A percentile compares a stretch with the other conserved stretches of the same genome.
Evolutionary conservation across 495 filamentous ascomycete species (phyloP).

Genomic region (Aspergillus cavernicola): DNA sequence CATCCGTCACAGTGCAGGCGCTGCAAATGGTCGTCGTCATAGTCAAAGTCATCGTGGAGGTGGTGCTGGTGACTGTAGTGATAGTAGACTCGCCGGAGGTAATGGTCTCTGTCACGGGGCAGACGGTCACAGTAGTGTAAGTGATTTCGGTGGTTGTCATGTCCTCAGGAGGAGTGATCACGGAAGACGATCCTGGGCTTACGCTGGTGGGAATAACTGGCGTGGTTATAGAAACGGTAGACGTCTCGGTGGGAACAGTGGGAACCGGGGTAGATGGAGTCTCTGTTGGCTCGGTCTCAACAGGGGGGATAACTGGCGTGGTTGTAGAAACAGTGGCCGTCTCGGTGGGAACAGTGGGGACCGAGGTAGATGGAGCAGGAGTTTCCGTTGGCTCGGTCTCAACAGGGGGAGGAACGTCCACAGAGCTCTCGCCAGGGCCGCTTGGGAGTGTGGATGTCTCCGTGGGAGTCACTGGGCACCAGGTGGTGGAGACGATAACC

Average conservation of each 20-base stretch:
- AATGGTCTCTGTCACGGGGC: conserved; percentile 31
- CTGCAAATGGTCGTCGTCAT: conserved; percentile 31
- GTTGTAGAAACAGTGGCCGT: conserved; percentile 5
- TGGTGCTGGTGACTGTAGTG: conserved; percentile 30
- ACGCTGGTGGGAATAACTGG: conserved; percentile 5
- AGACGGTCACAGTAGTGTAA: conserved; percentile 27
- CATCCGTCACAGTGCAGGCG: conserved; percentile 2
- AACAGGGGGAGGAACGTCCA: not conserved
- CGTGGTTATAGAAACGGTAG: conserved; percentile 1
- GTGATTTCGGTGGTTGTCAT: conserved; percentile 19
- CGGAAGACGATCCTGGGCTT: conserved; percentile 4
- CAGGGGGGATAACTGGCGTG: conserved; percentile 1
- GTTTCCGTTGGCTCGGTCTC: not conserved
- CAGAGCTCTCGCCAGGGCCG: not conserved
- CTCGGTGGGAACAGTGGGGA: conserved; percentile 13
- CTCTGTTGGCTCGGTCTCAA: not conserved
- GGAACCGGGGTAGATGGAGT: conserved; percentile 15
- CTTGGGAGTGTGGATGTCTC: not conserved
- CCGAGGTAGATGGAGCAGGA: conserved; percentile 7
- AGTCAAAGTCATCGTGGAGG: conserved; percentile 30
- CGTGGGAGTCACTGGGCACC: conserved; percentile 22
- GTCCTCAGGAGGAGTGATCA: conserved; percentile 2
- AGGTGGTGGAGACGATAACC: conserved; percentile 56
- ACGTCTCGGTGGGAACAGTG: conserved; percentile 9
- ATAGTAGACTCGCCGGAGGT: conserved; percentile 27